These are phyloP conservation scores for Pilaira anomala DNA, from an alignment of 192 early-diverging fungal species.

Conservation along the genomic window DNA sequence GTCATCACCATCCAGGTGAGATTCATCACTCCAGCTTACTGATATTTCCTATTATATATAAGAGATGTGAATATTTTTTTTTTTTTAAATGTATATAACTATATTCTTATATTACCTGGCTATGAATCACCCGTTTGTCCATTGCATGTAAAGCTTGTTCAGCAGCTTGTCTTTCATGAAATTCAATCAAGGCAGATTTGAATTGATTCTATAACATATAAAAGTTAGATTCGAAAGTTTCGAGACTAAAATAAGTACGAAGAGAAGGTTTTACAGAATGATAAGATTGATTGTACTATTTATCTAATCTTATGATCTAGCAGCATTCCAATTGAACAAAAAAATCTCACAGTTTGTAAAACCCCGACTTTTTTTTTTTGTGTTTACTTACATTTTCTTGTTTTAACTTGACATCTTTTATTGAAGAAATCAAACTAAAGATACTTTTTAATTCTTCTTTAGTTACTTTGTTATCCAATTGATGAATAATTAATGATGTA, in stretches of 20 bases:
- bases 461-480: slow-evolving; percentile 11
- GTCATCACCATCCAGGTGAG: background rate
- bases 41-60: slow-evolving; percentile 22
- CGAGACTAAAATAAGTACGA: too few species aligned
- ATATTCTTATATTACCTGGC: slow-evolving; percentile 40
- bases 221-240: background rate
- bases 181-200: slow-evolving; percentile 87
- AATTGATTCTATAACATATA: slow-evolving; percentile 22
- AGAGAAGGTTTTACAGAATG: too few species aligned
- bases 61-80: background rate
- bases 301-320: too few species aligned
- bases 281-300: too few species aligned
- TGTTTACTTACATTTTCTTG: slow-evolving; percentile 2
- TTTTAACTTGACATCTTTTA: background rate
- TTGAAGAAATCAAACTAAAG: slow-evolving; percentile 8
- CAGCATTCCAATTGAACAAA: too few species aligned
- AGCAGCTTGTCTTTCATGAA: slow-evolving; percentile 66
- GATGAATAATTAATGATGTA: slow-evolving; percentile 1
- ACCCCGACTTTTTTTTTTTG: too few species aligned
- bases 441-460: slow-evolving; percentile 6
- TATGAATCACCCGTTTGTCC: slow-evolving; percentile 65
- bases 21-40: slow-evolving; percentile 19
- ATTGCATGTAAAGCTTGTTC: slow-evolving; percentile 65
- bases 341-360: too few species aligned
- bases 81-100: background rate